A percentile compares a stretch with the other conserved stretches of the same genome.
These are phyloP conservation scores for Catenaria anguillulae DNA, from an alignment of 371 early-diverging fungal species.

Conservation along the genomic window DNA sequence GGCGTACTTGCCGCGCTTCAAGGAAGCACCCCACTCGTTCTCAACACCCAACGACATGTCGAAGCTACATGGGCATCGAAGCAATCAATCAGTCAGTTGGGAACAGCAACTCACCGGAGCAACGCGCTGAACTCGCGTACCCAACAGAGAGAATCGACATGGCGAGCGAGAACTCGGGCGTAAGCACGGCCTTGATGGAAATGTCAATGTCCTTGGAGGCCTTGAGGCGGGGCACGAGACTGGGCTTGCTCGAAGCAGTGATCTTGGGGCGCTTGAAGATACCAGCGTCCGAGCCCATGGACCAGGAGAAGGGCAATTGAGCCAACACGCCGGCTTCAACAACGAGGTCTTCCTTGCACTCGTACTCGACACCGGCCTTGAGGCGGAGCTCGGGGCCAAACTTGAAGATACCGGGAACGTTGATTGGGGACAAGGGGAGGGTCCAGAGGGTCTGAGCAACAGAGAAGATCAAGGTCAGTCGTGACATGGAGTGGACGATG, in stretches of 20 bases:
- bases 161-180: slow-evolving; percentile 5
- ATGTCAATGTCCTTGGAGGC: slow-evolving; percentile 8
- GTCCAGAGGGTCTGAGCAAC: neutral
- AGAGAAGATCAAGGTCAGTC: no score
- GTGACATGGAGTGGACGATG: no score
- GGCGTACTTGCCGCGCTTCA: slow-evolving; percentile 8
- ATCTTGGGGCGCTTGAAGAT: neutral
- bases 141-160: no score
- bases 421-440: neutral
- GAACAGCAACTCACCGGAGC: no score
- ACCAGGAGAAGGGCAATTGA: neutral
- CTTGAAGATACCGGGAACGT: neutral
- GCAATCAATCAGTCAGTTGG: no score
- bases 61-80: no score
- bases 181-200: slow-evolving; percentile 1
- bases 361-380: neutral
- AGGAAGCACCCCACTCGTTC: slow-evolving; percentile 2
- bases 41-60: neutral
- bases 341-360: neutral
- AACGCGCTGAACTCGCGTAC: no score
- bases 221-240: slow-evolving; percentile 6
- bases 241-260: neutral
- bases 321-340: neutral
- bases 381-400: neutral
- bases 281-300: neutral